Base-by-base conservation (phyloP, 2,329 filamentous ascomycete genomes). In the Nemania sp. region DNA sequence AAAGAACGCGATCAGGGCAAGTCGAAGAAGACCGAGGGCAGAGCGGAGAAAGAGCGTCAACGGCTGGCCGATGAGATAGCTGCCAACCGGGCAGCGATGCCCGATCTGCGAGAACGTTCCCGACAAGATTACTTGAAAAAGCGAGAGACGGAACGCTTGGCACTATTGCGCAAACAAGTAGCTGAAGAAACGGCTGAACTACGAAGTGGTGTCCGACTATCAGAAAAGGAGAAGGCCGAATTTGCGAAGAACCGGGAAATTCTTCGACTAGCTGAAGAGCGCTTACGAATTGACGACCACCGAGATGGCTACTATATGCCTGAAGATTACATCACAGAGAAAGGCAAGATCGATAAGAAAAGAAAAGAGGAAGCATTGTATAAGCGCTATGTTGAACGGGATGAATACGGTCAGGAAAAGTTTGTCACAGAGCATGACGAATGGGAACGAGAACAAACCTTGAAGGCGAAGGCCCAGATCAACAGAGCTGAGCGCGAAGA, bases 111-210 rank as follows among this genome's bases (percentile, higher is more conserved):
- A 49, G 85, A 96, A 76, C 88, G 93, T 35, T 97, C 94, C 2
- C 89, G 96, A 68, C 94, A 98, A 77, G 91, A 96, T 72, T 99
- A 99, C 77, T 85, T 99, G 32, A 93, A 94, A 80, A 98, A 99
- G 83, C 88, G 96, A 70, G 94, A 98, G 78, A 85, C 91, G 0
- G 93, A 98, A 79, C 89, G 93, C 68, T 82, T 99, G 18, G 93
- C 93, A 0, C 82, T 99, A n/a, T 82, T 99, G 57, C 89, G 94
- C 35, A 93, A 92, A 75, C 95, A 98, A 77, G 96, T 99, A 1
- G 89, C 89, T 0, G 95, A 98, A 73, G 96, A 99, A 79, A 90
- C 90, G 0, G 89, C 91, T 24, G 94, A 98, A 78, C 80, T 97
- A 61, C 87, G 89, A 54, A 92, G 92, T 49, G 93, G 94, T 53